Base-by-base conservation (phyloP, 768 basidiomycete species). In the Boletus rubropictus region DNA sequence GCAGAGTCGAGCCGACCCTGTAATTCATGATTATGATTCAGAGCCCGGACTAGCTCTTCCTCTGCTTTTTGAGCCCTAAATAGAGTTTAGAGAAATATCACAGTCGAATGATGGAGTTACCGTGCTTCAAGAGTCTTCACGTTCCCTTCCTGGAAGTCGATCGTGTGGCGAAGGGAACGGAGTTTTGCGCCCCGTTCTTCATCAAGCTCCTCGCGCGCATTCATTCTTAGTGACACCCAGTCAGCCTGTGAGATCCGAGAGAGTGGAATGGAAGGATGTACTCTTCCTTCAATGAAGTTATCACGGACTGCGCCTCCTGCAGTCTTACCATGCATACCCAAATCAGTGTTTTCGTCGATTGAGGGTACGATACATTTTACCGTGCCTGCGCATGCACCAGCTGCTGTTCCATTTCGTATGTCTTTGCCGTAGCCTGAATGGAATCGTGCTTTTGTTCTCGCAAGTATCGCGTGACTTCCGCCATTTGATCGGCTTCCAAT, bases 231-330 rank as follows among this genome's bases (percentile, higher is more conserved):
- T n/a, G 27, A 42, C 37, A 41, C 33, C 20, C 21, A n/a, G 45
- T 55, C 21, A 64, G 31, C 28, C 41, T 15, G 22, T 49, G 44
- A 52, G 46, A 45, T 48, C 39, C 36, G n/a, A 32, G 35, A 33
- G 38, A 42, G 17, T 45, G 42, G 50, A 56, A 58, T 56, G 55
- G 62, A 64, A 62, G 47, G 37, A 31, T 51, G 2, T 37, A 66
- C 64, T 66, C 60, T 50, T 64, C 64, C 51, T 21, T 64, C 66
- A 64, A 55, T 33, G 64, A 61, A 17, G 49, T 12, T 42, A 64
- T 53, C 39, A 48, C 33, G 20, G 59, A 59, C 36, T 60, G 59
- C 18, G 51, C 51, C 48, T 64, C 64, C 44, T 64, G 53, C 27
- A 64, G 43, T 17, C 64, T 64, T 52, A 29, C 11, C 46, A 42